Evolutionary conservation across 768 basidiomycete genomes (phyloP).

Genomic region (Phylloporus sp.): DNA sequence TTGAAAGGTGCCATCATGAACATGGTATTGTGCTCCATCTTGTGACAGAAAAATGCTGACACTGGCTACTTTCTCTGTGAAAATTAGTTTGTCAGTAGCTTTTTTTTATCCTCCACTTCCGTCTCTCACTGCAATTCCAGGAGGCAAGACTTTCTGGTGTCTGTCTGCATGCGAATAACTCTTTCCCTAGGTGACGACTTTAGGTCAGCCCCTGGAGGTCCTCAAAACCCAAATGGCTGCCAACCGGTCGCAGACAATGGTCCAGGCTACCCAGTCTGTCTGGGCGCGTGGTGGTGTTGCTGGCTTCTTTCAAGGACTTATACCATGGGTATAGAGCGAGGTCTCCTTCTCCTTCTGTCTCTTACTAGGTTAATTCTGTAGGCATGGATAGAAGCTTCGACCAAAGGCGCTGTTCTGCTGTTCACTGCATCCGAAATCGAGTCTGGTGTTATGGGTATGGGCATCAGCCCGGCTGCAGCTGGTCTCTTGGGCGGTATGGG

Average conservation of each 20-base stretch:
- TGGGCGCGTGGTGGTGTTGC: slow-evolving; percentile 86
- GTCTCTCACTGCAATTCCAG: slow-evolving; percentile 35
- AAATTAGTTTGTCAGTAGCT: slow-evolving; percentile 42
- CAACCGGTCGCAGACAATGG: slow-evolving; percentile 88
- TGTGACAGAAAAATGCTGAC: slow-evolving; percentile 10
- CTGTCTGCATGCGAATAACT: neutral
- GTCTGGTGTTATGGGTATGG: slow-evolving; percentile 53
- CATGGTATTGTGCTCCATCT: slow-evolving; percentile 63
- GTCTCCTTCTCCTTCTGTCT: neutral
- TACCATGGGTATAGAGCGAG: slow-evolving; percentile 79
- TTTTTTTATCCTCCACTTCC: neutral
- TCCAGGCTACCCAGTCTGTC: slow-evolving; percentile 76
- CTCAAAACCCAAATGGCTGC: slow-evolving; percentile 99
- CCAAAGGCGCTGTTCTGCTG: slow-evolving; percentile 93
- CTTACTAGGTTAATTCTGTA: slow-evolving; percentile 26
- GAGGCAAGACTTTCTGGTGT: slow-evolving; percentile 52
- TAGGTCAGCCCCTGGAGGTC: slow-evolving; percentile 97
- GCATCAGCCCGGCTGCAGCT: slow-evolving; percentile 73
- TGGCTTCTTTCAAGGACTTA: slow-evolving; percentile 97
- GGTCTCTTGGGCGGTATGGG: slow-evolving; percentile 97
- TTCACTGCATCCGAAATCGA: slow-evolving; percentile 97
- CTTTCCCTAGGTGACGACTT: slow-evolving; percentile 76
- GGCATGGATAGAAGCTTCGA: slow-evolving; percentile 99
- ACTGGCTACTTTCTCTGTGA: slow-evolving; percentile 2
- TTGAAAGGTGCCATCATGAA: slow-evolving; percentile 90